Evolutionary conservation across 2,329 filamentous ascomycete genomes (phyloP).

Genomic region (Phoma sp.): DNA sequence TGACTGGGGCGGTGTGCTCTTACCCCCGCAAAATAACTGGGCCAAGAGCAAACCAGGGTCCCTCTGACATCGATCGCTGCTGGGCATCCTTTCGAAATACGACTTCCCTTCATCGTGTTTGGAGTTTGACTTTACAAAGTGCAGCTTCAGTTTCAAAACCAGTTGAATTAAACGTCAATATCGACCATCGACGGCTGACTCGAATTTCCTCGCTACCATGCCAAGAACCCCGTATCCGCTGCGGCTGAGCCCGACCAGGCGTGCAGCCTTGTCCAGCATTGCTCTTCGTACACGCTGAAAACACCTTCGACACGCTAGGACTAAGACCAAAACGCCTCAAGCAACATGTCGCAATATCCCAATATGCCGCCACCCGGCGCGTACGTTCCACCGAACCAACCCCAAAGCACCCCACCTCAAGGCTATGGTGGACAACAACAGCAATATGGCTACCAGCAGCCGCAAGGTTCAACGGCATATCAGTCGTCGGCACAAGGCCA

Average conservation of each 20-base stretch:
- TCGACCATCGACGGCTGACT: neutral
- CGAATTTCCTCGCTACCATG: constrained; percentile 9
- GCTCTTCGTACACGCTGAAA: neutral
- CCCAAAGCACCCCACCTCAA: constrained; percentile 21
- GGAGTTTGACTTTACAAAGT: neutral
- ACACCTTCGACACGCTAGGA: neutral
- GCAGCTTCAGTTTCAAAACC: neutral
- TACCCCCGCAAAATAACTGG: constrained; percentile 15
- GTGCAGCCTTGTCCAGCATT: constrained; percentile 9
- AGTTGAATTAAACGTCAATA: neutral
- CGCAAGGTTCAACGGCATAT: constrained; percentile 26
- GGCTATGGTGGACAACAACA: constrained; percentile 30
- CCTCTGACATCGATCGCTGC: constrained; percentile 4
- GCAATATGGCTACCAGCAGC: constrained; percentile 28
- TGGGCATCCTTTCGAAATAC: neutral
- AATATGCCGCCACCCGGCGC: constrained; percentile 36
- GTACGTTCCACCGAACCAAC: constrained; percentile 36
- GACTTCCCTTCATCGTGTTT: neutral
- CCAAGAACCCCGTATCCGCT: constrained; percentile 18
- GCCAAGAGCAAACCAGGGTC: constrained; percentile 6
- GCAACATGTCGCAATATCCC: constrained; percentile 44
- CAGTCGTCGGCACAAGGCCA: constrained; percentile 24
- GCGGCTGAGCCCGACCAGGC: constrained; percentile 15
- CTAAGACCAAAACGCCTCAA: neutral
- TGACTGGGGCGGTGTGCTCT: constrained; percentile 1